Evolutionary conservation across 2,329 filamentous ascomycete species (phyloP).

Genomic region (Blastomyces emzantsi): DNA sequence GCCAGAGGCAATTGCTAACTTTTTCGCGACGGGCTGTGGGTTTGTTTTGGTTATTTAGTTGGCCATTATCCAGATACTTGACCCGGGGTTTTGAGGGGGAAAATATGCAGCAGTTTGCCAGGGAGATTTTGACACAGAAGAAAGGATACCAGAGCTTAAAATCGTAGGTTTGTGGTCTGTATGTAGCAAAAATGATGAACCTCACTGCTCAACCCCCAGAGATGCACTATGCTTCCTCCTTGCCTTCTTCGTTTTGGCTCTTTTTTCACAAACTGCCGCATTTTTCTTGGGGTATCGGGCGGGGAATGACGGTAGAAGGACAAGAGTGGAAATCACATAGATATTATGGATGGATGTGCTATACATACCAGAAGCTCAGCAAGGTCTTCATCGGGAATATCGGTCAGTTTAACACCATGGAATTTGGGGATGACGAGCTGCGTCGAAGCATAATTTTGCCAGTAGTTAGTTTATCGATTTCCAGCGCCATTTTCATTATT

Average conservation of each 20-base stretch:
- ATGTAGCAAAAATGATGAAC: not conserved
- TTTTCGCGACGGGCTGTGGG: constrained; percentile 67
- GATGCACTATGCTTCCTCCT: not conserved
- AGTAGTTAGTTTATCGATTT: constrained; percentile 8
- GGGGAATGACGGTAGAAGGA: not conserved
- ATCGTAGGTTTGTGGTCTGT: not conserved
- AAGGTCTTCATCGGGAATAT: constrained; percentile 86
- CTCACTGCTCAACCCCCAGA: not conserved
- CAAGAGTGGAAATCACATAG: not conserved
- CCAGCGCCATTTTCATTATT: not conserved
- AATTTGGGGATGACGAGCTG: constrained; percentile 94
- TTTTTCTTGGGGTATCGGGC: not conserved
- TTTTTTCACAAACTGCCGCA: not conserved
- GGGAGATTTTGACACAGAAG: no score
- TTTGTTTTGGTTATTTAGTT: constrained; percentile 15
- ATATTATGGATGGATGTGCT: not conserved
- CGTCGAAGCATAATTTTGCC: constrained; percentile 11
- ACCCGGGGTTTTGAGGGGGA: not conserved
- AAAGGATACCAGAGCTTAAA: not conserved
- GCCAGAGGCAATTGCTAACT: constrained; percentile 67
- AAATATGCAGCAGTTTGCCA: not conserved
- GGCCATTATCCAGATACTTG: not conserved
- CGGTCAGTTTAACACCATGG: constrained; percentile 83
- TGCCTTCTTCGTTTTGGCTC: not conserved
- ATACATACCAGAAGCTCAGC: constrained; percentile 63